Evolutionary conservation across 495 filamentous ascomycete genomes (phyloP), one percentile per base, ranked within the genome.

Genomic region (Glonium stellatum): DNA sequence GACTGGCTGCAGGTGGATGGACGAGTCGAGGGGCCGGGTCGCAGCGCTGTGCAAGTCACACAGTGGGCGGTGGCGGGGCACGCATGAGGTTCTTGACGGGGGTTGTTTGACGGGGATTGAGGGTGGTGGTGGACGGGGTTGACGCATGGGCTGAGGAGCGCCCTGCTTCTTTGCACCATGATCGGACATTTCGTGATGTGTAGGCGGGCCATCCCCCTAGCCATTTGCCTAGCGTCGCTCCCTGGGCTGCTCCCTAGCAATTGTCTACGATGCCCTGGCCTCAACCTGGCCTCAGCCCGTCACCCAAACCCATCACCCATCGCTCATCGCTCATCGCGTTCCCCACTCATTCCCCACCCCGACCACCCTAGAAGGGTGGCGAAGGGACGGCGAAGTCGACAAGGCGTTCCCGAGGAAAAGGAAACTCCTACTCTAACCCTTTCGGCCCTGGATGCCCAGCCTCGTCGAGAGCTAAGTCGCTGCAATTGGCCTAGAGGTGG

Each of bases 391-490:
- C 35, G 15, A 44, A 37, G 10, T 22, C 50, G 49, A 36, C 49
- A 23, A 35, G 58, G 58, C 58, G 58, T 39, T 60, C 58, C 58
- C 58, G 58, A 60, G 50, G 35, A 52, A 34, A 27, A 44, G 58
- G 58, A 60, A 60, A 39, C 49, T 27, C 39, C n/a, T 25, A n/a
- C 35, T 49, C 50, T 27, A 57, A 36, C 34, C 34, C 31, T 36
- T 46, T 34, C 42, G 10, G 13, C 19, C 5, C 48, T 36, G 47
- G 27, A n/a, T 36, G 27, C 18, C 12, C 27, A 13, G 15, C 39
- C 51, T 35, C 37, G 9, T 19, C 25, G 1, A 1, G 44, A 39
- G n/a, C 57, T 4, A 31, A 4, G 2, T 11, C 4, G 39, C 39
- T 13, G 12, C 39, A 13, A 44, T 44, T 44, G 39, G 39, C 18